A percentile compares a stretch with the other conserved stretches of the same genome.
Conservation (phyloP, 306 rosid species). For the Vachellia pachyceras region DNA sequence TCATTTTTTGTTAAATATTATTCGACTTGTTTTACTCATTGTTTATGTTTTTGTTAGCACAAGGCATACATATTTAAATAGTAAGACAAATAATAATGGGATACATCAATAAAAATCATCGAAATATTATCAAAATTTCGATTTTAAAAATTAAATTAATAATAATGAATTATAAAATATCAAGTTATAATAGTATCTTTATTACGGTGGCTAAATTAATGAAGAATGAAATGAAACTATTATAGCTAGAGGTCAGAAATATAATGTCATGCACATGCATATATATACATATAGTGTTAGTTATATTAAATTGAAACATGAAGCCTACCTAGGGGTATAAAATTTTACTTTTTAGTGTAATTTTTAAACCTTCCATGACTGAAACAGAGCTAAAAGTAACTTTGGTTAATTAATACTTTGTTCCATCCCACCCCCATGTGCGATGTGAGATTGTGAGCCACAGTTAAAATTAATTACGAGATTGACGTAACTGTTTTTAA, state of each 20-base stretch:
- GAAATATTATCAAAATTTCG: not conserved
- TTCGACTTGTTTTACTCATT: not conserved
- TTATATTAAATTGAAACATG: not conserved
- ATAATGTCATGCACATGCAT: not conserved
- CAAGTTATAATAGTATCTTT: not conserved
- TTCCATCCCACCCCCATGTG: constrained; percentile 32
- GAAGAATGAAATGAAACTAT: not conserved
- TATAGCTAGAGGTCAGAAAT: not conserved
- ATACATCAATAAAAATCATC: not conserved
- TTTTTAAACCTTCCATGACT: not conserved
- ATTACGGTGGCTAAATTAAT: not conserved
- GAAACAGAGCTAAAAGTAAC: not conserved
- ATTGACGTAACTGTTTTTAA: constrained; percentile 2
- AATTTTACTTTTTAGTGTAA: not conserved
- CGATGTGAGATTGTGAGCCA: constrained; percentile 41
- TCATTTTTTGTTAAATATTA: not conserved
- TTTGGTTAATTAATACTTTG: not conserved
- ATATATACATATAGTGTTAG: not conserved
- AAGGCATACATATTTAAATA: too few species aligned
- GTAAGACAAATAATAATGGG: not conserved
- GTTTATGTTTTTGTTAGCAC: not conserved
- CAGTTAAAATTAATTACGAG: not conserved
- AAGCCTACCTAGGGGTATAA: not conserved
- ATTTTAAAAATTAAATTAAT: not conserved
- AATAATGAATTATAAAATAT: not conserved